Percentiles rank a stretch among this genome's conserved stretches.
Conservation (phyloP, 495 filamentous ascomycete genomes). For the Xylaria nigripes region DNA sequence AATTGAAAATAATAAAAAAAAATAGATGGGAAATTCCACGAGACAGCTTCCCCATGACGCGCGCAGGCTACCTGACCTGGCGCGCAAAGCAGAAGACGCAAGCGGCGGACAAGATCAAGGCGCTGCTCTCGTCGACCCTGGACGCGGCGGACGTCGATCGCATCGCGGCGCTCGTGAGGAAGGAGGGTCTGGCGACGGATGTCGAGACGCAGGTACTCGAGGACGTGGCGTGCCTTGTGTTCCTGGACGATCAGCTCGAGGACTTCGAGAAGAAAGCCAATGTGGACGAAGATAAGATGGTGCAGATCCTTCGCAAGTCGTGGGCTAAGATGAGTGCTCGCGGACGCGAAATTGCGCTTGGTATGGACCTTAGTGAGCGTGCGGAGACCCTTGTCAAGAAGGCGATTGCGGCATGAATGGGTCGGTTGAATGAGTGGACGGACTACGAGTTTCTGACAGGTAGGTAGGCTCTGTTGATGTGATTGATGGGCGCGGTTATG, state of each 20-base stretch:
- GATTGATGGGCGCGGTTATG: no score
- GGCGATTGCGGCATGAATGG: slow-evolving; percentile 44
- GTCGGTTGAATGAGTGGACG: not conserved
- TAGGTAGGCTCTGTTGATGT: no score
- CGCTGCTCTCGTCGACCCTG: slow-evolving; percentile 49
- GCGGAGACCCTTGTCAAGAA: slow-evolving; percentile 52
- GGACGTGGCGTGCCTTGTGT: slow-evolving; percentile 80
- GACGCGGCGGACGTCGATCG: slow-evolving; percentile 33
- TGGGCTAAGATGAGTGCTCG: slow-evolving; percentile 71
- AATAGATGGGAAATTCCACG: slow-evolving; percentile 73
- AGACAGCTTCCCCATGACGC: slow-evolving; percentile 56
- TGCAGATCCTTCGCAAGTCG: slow-evolving; percentile 68
- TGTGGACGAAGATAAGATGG: slow-evolving; percentile 62
- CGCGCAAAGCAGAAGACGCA: slow-evolving; percentile 60
- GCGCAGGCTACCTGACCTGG: slow-evolving; percentile 68
- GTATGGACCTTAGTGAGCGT: slow-evolving; percentile 54
- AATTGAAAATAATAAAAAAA: no score
- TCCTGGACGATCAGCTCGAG: slow-evolving; percentile 77
- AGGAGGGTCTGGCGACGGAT: slow-evolving; percentile 55
- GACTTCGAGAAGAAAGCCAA: slow-evolving; percentile 52
- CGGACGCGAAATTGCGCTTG: slow-evolving; percentile 60
- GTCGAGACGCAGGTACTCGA: slow-evolving; percentile 65
- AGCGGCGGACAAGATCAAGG: slow-evolving; percentile 53
- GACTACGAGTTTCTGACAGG: no score
- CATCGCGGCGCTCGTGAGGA: slow-evolving; percentile 54